Base-by-base conservation (phyloP, 768 basidiomycete species). In the Tulasnella sp. region DNA sequence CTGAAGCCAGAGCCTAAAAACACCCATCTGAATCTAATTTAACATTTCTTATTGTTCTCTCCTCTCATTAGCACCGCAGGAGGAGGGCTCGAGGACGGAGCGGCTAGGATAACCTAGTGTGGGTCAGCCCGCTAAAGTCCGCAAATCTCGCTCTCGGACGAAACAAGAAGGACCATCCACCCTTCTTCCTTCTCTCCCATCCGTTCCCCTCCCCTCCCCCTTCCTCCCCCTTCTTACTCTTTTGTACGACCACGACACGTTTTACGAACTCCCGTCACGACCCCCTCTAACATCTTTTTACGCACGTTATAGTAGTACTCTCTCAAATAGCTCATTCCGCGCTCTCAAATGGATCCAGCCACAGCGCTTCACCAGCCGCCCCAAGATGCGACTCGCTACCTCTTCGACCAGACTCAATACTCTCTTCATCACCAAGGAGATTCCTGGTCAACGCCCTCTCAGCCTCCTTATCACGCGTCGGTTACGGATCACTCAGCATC, bases 161-260 rank as follows among this genome's bases (percentile, higher is more conserved):
- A 44, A 48, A 42, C 44, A 36, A n/a, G 24, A 48, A 44, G 40
- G 52, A 14, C 75, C 9, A 21, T 75, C 74, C 40, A 36, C 44
- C 24, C 14, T 56, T 62, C 76, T 24, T 36, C 58, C 76, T 21
- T 56, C 62, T 56, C 62, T 40, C 56, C 75, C 46, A 58, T 76
- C 75, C 46, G 34, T 77, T 52, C 76, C 76, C 58, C 73, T 39
- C 76, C 58, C 73, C 73, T 14, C 42, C 73, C 73, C 73, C 73
- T 40, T 74, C 73, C 73, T n/a, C 44, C 73, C 73, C 73, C 71
- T 72, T 74, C 73, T 46, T 27, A 46, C 44, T 46, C 44, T 74
- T 72, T 74, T 74, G 73, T 74, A 74, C 73, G 73, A 74, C 76
- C 76, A 77, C 76, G 76, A 77, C 76, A 46, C 76, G 76, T 38